Evolutionary conservation across 129 eudicot species (phyloP), one percentile per base, ranked within the genome.

Genomic region (Apium graveolens): DNA sequence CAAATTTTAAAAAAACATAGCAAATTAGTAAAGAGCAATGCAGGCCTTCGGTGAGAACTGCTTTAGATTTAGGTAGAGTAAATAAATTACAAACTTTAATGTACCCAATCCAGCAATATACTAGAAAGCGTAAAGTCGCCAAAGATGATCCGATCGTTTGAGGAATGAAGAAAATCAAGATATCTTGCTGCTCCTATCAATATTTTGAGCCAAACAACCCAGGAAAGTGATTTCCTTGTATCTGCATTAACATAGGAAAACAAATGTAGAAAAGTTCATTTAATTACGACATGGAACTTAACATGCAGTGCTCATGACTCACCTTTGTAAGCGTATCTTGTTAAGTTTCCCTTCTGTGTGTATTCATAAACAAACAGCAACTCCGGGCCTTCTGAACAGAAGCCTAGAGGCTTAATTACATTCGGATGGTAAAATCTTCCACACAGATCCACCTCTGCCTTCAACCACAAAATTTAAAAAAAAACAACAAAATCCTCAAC

Each of bases 321-420:
- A 80, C 86, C 78, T 1, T 20, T 69, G 38, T 20, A 27, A 13
- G 80, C 68, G 31, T 20, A 70, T 37, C 70, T 69, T 35, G 62
- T 48, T 21, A 80, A 45, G 70, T 55, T 75, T 55, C 78, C 78
- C 2, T 76, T 55, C 11, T 16, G 39, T 74, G 76, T 57, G 83
- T 76, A 38, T 76, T 83, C 83, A 76, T 76, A 55, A 70, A 80
- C 86, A 76, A 83, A 70, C 60, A 83, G 29, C 70, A 76, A 26
- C 10, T 75, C 77, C 38, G 76, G n/a, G 45, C 12, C 41, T 17
- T 46, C 45, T 32, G 26, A 68, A 65, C 86, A 83, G 51, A 53
- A 79, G 26, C 86, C 86, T 53, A 76, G 44, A 27, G 77, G 68
- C 43, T 70, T 83, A n/a, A 69, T 57, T 70, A 83, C 78, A 75